Percentiles rank a stretch among this genome's conserved stretches.
Evolutionary conservation across 2,329 filamentous ascomycete species (phyloP).

Genomic region (Aspergillus sp.): DNA sequence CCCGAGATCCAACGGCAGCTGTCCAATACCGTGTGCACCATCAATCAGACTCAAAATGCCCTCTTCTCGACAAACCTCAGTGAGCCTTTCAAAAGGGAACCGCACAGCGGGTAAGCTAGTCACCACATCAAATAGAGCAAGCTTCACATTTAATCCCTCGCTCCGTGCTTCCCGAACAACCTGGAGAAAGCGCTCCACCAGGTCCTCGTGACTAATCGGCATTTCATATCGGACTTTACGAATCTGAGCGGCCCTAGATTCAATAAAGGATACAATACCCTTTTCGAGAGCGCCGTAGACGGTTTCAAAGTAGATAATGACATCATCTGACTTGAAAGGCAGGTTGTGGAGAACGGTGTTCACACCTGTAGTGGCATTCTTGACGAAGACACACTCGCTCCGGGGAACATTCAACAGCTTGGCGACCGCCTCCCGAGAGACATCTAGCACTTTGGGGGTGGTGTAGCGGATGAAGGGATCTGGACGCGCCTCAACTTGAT

Average conservation of each 20-base stretch:
- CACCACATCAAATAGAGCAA: conserved; percentile 79
- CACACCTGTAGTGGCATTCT: conserved; percentile 70
- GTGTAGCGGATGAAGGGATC: conserved; percentile 64
- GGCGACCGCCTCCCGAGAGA: conserved; percentile 65
- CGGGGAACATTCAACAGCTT: conserved; percentile 65
- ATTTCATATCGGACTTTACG: conserved; percentile 64
- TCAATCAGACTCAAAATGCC: conserved; percentile 75
- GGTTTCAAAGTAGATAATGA: conserved; percentile 73
- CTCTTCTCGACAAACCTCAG: conserved; percentile 63
- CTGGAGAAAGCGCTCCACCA: conserved; percentile 63
- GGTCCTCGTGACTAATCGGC: conserved; percentile 68
- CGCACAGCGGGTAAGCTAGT: conserved; percentile 75
- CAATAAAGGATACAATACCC: conserved; percentile 69
- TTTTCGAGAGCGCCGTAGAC: conserved; percentile 79
- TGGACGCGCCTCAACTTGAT: too few relatives aligned
- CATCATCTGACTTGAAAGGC: conserved; percentile 67
- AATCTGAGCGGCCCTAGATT: conserved; percentile 58
- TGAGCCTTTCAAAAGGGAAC: conserved; percentile 74
- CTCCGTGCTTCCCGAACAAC: conserved; percentile 56
- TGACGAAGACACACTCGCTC: conserved; percentile 71
- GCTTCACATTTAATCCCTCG: conserved; percentile 62
- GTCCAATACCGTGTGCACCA: conserved; percentile 81
- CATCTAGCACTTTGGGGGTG: conserved; percentile 58
- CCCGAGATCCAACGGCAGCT: conserved; percentile 69
- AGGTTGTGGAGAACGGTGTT: conserved; percentile 79